Conservation (phyloP, 1,284 basidiomycete genomes). For the Hortiboletus rubellus region DNA sequence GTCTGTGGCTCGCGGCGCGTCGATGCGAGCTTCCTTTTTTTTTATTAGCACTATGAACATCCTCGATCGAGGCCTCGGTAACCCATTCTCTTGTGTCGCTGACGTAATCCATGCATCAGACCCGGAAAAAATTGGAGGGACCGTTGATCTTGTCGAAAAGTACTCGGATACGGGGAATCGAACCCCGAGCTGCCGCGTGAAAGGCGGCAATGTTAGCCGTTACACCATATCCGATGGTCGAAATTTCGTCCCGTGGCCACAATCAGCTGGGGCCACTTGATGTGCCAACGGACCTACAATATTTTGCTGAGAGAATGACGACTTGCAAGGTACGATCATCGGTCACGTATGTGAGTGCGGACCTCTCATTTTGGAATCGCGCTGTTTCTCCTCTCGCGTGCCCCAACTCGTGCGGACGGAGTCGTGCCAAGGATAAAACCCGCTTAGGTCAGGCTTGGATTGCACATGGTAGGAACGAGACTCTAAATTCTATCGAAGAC, state of each 20-base stretch:
- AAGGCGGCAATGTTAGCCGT: constrained; percentile 73
- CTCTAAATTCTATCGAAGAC: background rate
- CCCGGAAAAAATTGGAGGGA: no score
- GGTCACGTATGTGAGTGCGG: background rate
- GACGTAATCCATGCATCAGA: no score
- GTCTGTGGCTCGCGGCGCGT: no score
- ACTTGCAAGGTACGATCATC: background rate
- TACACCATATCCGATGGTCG: constrained; percentile 61
- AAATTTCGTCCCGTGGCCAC: no score
- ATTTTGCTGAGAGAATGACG: no score
- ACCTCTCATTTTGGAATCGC: background rate
- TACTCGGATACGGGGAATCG: constrained; percentile 57
- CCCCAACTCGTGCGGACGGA: background rate
- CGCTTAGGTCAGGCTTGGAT: background rate
- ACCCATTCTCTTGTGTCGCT: no score
- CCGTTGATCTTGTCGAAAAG: background rate
- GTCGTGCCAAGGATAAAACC: background rate
- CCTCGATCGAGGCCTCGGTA: no score
- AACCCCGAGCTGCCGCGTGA: constrained; percentile 64
- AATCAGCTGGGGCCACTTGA: no score
- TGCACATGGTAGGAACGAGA: background rate
- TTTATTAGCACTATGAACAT: no score
- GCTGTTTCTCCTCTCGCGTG: background rate
- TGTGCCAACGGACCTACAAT: no score
- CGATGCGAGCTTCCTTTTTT: no score